Evolutionary conservation across 2,329 filamentous ascomycete species (phyloP).

Genomic region (Neurospora sp.): DNA sequence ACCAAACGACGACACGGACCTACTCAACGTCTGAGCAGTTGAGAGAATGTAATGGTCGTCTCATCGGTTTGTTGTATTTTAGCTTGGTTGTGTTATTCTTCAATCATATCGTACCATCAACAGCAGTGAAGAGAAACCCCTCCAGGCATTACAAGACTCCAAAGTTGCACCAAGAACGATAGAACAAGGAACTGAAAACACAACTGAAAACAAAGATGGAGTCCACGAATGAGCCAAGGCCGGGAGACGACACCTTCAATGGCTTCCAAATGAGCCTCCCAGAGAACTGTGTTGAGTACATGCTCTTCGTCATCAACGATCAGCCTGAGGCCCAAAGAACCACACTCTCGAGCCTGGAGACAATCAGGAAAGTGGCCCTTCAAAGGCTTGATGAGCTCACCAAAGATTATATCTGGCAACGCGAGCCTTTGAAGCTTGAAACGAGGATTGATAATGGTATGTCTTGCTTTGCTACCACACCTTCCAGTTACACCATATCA

Average conservation of each 20-base stretch:
- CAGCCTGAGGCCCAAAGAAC: slow-evolving; percentile 44
- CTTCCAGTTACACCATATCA: not conserved
- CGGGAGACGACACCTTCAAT: slow-evolving; percentile 19
- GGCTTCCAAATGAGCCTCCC: slow-evolving; percentile 40
- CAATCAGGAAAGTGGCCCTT: slow-evolving; percentile 58
- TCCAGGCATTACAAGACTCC: not conserved
- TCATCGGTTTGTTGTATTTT: not conserved
- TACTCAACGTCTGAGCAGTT: not conserved
- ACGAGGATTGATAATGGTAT: slow-evolving; percentile 49
- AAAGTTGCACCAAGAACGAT: not conserved
- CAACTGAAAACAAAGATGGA: slow-evolving; percentile 6
- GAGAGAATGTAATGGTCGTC: not conserved
- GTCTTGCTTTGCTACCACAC: slow-evolving; percentile 10
- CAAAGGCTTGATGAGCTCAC: slow-evolving; percentile 54
- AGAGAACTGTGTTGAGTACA: slow-evolving; percentile 81
- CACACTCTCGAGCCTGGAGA: slow-evolving; percentile 53
- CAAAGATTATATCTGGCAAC: slow-evolving; percentile 92
- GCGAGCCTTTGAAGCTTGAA: slow-evolving; percentile 67
- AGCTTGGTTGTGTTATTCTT: not conserved
- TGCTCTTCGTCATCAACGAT: slow-evolving; percentile 59
- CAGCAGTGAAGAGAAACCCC: not conserved
- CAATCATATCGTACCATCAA: not conserved
- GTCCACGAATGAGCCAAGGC: slow-evolving; percentile 12
- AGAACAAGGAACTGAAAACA: not conserved
- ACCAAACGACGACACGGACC: not conserved